phyloP scores from a whole-genome alignment of 352 stramenopile genomes.

The Thraustochytrium sp. region DNA sequence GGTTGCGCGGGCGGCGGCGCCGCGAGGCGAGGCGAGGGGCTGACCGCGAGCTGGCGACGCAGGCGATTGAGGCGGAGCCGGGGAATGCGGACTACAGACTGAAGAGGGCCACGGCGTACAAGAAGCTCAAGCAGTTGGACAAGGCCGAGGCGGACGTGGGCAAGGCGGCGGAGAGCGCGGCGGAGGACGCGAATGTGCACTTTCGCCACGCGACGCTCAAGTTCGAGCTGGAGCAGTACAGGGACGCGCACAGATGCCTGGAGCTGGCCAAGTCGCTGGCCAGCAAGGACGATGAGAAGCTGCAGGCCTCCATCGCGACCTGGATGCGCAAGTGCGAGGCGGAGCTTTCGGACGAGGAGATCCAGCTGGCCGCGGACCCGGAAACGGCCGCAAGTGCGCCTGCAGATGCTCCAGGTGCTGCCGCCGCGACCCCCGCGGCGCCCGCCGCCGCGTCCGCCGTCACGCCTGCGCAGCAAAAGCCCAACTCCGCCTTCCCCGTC shows the following conservation, averaged over 20 bases:
- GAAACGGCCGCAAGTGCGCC: background rate
- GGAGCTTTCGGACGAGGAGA: conserved; percentile 51
- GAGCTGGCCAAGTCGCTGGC: conserved; percentile 55
- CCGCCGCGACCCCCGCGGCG: background rate
- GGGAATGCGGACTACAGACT: background rate
- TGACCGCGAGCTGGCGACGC: background rate
- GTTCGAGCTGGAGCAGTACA: conserved; percentile 71
- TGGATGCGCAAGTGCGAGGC: conserved; percentile 79
- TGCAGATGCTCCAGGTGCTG: conserved; percentile 47
- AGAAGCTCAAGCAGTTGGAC: background rate
- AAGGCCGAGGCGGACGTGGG: conserved; percentile 50
- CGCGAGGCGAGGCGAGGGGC: background rate
- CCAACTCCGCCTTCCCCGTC: conserved; percentile 55
- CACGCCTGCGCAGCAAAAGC: conserved; percentile 33
- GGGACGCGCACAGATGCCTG: conserved; percentile 63
- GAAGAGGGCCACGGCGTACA: background rate
- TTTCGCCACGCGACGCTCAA: conserved; percentile 58
- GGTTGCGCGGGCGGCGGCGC: background rate
- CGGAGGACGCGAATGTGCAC: conserved; percentile 54
- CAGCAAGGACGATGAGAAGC: conserved; percentile 50
- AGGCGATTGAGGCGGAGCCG: background rate
- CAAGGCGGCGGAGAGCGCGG: conserved; percentile 52
- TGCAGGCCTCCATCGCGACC: conserved; percentile 64
- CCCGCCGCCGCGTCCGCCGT: conserved; percentile 47
- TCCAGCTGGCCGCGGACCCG: conserved; percentile 51